Evolutionary conservation across 1,284 basidiomycete species (phyloP).

Genomic region (Ganoderma lingzhi): DNA sequence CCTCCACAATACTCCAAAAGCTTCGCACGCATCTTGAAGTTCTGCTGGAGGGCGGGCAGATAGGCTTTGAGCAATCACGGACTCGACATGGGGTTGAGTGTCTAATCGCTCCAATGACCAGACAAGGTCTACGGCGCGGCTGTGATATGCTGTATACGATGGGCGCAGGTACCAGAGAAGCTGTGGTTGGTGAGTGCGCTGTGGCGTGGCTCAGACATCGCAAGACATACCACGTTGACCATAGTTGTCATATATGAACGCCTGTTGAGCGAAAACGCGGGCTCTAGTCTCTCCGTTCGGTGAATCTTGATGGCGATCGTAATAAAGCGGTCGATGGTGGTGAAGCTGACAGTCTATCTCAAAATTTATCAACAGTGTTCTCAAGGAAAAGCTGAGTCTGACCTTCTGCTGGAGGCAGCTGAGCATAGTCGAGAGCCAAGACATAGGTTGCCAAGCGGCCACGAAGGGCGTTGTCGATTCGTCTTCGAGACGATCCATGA

Average conservation of each 20-base stretch:
- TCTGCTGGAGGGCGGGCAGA: constrained; percentile 57
- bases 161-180: constrained; percentile 82
- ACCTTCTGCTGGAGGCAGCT: constrained; percentile 63
- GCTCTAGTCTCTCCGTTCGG: constrained; percentile 56
- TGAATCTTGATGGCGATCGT: constrained; percentile 66
- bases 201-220: too few species aligned
- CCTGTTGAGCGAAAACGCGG: constrained; percentile 62
- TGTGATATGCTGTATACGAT: constrained; percentile 77
- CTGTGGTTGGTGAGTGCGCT: constrained; percentile 43
- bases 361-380: neutral
- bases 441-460: constrained; percentile 62
- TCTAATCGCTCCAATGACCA: constrained; percentile 83
- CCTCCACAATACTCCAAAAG: constrained; percentile 94
- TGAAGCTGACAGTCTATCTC: constrained; percentile 66
- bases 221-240: constrained; percentile 48
- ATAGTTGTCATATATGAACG: constrained; percentile 65
- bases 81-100: constrained; percentile 73
- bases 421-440: constrained; percentile 64
- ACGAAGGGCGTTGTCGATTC: constrained; percentile 40
- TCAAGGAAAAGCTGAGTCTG: constrained; percentile 24
- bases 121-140: constrained; percentile 84
- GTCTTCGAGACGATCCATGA: constrained; percentile 54
- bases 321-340: constrained; percentile 71
- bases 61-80: constrained; percentile 78
- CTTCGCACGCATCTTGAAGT: constrained; percentile 75